Percentiles rank a stretch among this genome's conserved stretches.
These are phyloP conservation scores for Melanomma pulvis-pyrius DNA, from an alignment of 495 filamentous ascomycete genomes.

Conservation along the genomic window DNA sequence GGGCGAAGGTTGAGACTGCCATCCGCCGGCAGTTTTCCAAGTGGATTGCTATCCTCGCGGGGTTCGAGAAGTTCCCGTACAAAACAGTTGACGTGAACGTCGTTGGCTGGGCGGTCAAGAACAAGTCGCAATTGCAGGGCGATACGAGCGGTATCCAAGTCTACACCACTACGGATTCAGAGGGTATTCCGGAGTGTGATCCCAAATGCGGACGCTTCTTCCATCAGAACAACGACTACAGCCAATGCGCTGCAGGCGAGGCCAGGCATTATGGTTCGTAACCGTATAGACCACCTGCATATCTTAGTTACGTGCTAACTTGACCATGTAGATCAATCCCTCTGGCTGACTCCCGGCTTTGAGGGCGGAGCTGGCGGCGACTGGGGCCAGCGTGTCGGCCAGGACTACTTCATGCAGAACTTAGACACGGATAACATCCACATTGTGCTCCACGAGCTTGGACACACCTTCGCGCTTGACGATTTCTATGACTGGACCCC, in stretches of 20 bases:
- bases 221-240: conserved; percentile 3
- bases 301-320: neutral
- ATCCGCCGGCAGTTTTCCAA: neutral
- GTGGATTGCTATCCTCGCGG: conserved; percentile 8
- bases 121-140: neutral
- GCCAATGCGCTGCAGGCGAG: neutral
- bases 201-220: conserved; percentile 8
- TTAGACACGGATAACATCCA: conserved; percentile 10
- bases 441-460: conserved; percentile 15
- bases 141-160: conserved; percentile 6
- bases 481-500: conserved; percentile 17
- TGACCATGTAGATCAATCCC: neutral
- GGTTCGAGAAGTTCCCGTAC: conserved; percentile 11
- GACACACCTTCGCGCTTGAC: conserved; percentile 15
- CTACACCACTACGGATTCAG: conserved; percentile 8
- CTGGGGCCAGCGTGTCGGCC: conserved; percentile 10
- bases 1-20: conserved; percentile 4
- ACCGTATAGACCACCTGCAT: neutral
- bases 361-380: conserved; percentile 10
- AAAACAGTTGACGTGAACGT: conserved; percentile 10
- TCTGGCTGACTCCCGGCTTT: conserved; percentile 6
- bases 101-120: conserved; percentile 12
- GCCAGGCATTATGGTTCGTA: neutral
- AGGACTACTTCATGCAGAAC: conserved; percentile 12
- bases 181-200: conserved; percentile 3